Conservation (phyloP, 208 protist species). For the Wallacemonas sp. region DNA sequence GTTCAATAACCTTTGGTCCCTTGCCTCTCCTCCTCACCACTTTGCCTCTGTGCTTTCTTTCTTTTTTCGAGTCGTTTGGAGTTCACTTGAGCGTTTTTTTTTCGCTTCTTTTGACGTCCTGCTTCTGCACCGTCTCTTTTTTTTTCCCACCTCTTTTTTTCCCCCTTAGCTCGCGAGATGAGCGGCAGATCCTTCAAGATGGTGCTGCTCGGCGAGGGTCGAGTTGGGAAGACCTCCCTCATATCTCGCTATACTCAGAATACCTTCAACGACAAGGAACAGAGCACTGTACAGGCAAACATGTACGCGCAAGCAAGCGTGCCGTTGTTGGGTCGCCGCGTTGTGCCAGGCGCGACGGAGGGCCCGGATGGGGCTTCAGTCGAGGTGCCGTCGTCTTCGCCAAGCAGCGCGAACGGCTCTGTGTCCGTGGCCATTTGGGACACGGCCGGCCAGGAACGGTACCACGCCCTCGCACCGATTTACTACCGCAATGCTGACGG, state of each 20-base stretch:
- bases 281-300: conserved; percentile 65
- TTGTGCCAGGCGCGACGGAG: conserved; percentile 6
- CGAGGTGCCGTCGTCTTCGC: neutral
- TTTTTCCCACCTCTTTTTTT: conserved; percentile 7
- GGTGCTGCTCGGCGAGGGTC: conserved; percentile 80
- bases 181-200: conserved; percentile 53
- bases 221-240: conserved; percentile 86
- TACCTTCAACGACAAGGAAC: conserved; percentile 59
- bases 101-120: too few species aligned
- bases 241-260: conserved; percentile 75
- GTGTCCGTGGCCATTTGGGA: conserved; percentile 72
- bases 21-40: too few species aligned
- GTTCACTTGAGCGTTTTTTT: too few species aligned
- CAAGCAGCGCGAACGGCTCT: conserved; percentile 19
- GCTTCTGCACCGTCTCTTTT: too few species aligned
- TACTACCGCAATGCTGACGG: conserved; percentile 85
- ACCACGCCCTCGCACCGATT: conserved; percentile 82
- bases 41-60: too few species aligned
- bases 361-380: conserved; percentile 12
- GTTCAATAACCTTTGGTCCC: too few species aligned
- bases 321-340: conserved; percentile 30
- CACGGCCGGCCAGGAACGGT: conserved; percentile 81
- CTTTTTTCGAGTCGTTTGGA: too few species aligned
- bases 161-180: conserved; percentile 9
- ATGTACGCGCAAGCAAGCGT: conserved; percentile 68